These are phyloP conservation scores for Leucogyrophana mollusca DNA, from an alignment of 768 basidiomycete genomes.

Conservation along the genomic window DNA sequence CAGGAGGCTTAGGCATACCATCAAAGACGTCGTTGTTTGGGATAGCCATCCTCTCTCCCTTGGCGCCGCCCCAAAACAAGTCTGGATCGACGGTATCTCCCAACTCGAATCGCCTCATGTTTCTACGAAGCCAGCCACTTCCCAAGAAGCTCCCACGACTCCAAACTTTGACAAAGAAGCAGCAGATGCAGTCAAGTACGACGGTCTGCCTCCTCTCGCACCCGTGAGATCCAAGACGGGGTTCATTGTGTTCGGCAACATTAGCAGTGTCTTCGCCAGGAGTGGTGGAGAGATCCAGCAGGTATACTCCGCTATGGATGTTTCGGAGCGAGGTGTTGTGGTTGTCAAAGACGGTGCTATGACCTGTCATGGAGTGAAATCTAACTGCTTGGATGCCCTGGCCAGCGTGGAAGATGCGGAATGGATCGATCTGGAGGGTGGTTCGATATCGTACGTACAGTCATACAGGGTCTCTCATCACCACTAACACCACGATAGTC, in stretches of 20 bases:
- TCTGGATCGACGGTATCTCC: slow-evolving; percentile 80
- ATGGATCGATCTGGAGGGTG: slow-evolving; percentile 56
- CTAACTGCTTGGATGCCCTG: background rate
- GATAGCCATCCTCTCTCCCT: slow-evolving; percentile 76
- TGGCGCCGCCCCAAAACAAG: slow-evolving; percentile 79
- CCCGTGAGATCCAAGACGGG: slow-evolving; percentile 31
- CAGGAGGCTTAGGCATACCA: too few species aligned
- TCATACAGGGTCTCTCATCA: background rate
- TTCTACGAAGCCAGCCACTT: slow-evolving; percentile 41
- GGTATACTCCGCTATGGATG: slow-evolving; percentile 17
- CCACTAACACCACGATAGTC: slow-evolving; percentile 12
- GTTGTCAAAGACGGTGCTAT: slow-evolving; percentile 56
- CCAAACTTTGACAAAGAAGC: slow-evolving; percentile 67
- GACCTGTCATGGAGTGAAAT: slow-evolving; percentile 38
- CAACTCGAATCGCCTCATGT: slow-evolving; percentile 45
- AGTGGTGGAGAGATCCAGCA: slow-evolving; percentile 16
- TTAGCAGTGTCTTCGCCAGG: slow-evolving; percentile 38
- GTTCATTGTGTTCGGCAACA: slow-evolving; percentile 51
- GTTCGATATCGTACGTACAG: slow-evolving; percentile 38
- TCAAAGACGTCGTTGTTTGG: slow-evolving; percentile 56
- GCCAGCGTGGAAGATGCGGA: background rate
- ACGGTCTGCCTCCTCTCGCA: slow-evolving; percentile 69
- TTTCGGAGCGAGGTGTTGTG: slow-evolving; percentile 29
- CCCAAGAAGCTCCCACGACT: slow-evolving; percentile 50
- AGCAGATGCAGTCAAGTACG: slow-evolving; percentile 51